A percentile compares a stretch with the other conserved stretches of the same genome.
Conservation (phyloP, 1,284 basidiomycete species). For the Pseudozyma thailandica region DNA sequence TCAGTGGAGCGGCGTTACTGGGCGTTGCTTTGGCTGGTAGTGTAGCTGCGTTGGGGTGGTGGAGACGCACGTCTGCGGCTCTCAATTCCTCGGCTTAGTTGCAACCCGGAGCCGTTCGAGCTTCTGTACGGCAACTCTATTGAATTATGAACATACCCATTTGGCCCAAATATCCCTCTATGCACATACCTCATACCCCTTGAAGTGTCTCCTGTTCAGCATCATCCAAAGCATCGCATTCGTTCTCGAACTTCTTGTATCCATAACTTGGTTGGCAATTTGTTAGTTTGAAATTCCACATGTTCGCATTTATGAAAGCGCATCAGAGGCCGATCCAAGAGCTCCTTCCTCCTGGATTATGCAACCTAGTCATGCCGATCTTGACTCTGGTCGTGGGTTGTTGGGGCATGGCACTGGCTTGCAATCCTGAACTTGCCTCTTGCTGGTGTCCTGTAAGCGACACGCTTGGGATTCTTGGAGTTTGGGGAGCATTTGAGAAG, state of each 20-base stretch:
- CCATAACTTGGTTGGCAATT: neutral
- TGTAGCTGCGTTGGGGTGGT: slow-evolving; percentile 49
- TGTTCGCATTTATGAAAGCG: neutral
- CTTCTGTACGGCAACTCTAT: neutral
- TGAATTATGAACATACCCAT: neutral
- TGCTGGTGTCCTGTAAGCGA: slow-evolving; percentile 11
- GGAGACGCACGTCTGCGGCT: slow-evolving; percentile 43
- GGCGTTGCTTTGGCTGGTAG: slow-evolving; percentile 49
- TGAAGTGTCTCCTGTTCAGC: neutral
- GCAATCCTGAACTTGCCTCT: slow-evolving; percentile 6
- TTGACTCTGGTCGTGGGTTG: slow-evolving; percentile 73
- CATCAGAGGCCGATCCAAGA: slow-evolving; percentile 79
- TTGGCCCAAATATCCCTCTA: neutral
- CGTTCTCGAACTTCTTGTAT: neutral
- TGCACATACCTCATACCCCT: neutral
- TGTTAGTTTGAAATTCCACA: too few relatives aligned
- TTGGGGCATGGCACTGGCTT: slow-evolving; percentile 17
- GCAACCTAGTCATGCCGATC: slow-evolving; percentile 89
- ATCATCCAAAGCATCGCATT: slow-evolving; percentile 10
- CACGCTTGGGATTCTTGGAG: slow-evolving; percentile 56
- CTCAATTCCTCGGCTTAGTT: slow-evolving; percentile 29
- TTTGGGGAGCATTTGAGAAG: slow-evolving; percentile 62
- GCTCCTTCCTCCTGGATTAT: slow-evolving; percentile 87
- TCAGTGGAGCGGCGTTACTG: slow-evolving; percentile 49
- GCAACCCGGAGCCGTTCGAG: neutral